A percentile compares a stretch with the other conserved stretches of the same genome.
Evolutionary conservation across 2,329 filamentous ascomycete genomes (phyloP).

Genomic region (Cordyceps pruinosa): DNA sequence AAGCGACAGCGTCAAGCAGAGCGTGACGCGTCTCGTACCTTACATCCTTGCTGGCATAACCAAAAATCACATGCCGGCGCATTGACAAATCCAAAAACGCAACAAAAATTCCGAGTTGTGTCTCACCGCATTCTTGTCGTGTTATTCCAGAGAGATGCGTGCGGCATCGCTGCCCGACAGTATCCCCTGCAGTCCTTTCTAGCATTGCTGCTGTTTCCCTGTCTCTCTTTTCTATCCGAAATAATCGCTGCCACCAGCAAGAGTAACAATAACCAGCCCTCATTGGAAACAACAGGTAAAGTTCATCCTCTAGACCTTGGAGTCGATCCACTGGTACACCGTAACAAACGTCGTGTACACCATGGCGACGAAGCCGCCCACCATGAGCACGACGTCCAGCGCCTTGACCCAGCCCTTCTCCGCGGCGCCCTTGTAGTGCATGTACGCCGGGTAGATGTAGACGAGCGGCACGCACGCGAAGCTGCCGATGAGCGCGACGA

Average conservation of each 20-base stretch:
- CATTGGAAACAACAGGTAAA: not conserved
- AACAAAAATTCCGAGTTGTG: not conserved
- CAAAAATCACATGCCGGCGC: not conserved
- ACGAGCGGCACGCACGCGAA: constrained; percentile 70
- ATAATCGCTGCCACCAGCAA: not conserved
- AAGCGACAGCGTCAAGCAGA: not conserved
- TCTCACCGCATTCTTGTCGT: not conserved
- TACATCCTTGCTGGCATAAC: not conserved
- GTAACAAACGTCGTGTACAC: constrained; percentile 64
- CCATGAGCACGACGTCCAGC: constrained; percentile 56
- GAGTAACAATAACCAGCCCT: not conserved
- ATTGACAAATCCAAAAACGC: not conserved
- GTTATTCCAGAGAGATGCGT: not conserved
- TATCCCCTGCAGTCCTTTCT: not conserved
- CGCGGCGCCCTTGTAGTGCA: constrained; percentile 64
- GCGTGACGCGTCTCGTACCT: not conserved
- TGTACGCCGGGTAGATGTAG: constrained; percentile 66
- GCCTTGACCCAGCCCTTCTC: constrained; percentile 46
- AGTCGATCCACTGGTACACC: constrained; percentile 28
- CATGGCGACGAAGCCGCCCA: constrained; percentile 59
- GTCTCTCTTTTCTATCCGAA: not conserved
- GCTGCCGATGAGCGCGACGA: constrained; percentile 66
- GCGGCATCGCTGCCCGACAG: not conserved
- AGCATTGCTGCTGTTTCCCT: not conserved
- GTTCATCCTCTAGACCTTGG: not conserved